Base-by-base conservation (phyloP, 495 filamentous ascomycete genomes). In the Glutinoglossum americanum region DNA sequence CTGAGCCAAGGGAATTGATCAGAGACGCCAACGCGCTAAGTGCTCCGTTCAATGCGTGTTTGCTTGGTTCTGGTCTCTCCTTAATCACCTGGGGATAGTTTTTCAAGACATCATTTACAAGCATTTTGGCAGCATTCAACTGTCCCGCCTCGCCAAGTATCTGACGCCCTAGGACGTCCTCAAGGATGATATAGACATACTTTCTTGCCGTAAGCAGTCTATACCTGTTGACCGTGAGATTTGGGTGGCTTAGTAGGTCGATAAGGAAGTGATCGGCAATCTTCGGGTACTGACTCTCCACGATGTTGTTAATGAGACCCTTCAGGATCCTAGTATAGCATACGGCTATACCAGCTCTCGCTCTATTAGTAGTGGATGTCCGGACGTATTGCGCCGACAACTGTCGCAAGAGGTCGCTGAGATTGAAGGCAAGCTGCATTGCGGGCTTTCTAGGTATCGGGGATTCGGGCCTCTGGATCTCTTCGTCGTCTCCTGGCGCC, bases 11-110 rank as follows among this genome's bases (percentile, higher is more conserved):
- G 0, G 80, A 83, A 33, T 74, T 75, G 55, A 95, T 84, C 41
- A 97, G 69, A 1, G 87, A 83, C 0, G 85, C 75, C 11, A 97
- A 69, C 8, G 88, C 84, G 63, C 87, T 86, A 27, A 99, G 69
- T 21, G 87, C 76, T 39, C 83, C 83, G 30, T 82, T 80, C 41
- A 99, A 67, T 1, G 83, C 81, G 63, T 94, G 82, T 64, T 99
- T 99, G 57, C 76, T 81, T 21, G 93, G 92, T 62, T 96, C 90
- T 0, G 87, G 80, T 51, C 84, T 80, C 63, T 99, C 92, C 67
- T 94, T 93, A 53, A 97, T 71, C 13, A 84, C 85, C 65, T 94
- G 87, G 1, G 92, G 93, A 55, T 92, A 97, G 63, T 97, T 92
- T 67, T 93, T 97, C 47, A 97, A 76, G 48, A 94, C 74, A 59